Conservation (phyloP, 345 rosid genomes). For the Syzygium grande region DNA sequence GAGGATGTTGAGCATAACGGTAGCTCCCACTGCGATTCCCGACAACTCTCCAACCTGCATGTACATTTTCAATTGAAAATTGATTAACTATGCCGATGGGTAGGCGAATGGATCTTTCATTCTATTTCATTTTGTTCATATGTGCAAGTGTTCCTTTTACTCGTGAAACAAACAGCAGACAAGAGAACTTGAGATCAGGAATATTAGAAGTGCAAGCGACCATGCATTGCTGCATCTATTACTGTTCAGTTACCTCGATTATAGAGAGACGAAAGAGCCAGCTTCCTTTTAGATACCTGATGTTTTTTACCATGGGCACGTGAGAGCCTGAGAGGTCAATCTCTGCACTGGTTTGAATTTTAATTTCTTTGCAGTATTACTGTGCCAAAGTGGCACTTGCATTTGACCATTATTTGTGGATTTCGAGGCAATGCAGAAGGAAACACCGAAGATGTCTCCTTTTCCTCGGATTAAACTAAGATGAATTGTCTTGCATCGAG, state of each 20-base stretch:
- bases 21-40: slow-evolving; percentile 92
- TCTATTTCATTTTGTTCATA: background rate
- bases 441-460: background rate
- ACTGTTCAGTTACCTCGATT: background rate
- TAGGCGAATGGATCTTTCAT: background rate
- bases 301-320: background rate
- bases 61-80: background rate
- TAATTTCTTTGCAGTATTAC: background rate
- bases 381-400: background rate
- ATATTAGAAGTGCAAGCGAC: background rate
- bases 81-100: background rate
- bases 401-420: background rate
- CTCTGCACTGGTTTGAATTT: background rate
- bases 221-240: background rate
- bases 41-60: slow-evolving; percentile 81
- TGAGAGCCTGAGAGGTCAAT: background rate
- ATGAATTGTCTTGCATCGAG: background rate
- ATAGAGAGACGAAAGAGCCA: background rate
- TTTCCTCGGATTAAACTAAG: background rate
- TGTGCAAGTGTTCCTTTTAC: background rate
- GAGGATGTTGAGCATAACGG: slow-evolving; percentile 83
- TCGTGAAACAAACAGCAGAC: background rate
- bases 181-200: background rate
- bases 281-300: background rate
- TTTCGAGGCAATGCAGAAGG: background rate